These are phyloP conservation scores for Rubia peregrina DNA, from an alignment of 305 asterid species.

Conservation along the genomic window DNA sequence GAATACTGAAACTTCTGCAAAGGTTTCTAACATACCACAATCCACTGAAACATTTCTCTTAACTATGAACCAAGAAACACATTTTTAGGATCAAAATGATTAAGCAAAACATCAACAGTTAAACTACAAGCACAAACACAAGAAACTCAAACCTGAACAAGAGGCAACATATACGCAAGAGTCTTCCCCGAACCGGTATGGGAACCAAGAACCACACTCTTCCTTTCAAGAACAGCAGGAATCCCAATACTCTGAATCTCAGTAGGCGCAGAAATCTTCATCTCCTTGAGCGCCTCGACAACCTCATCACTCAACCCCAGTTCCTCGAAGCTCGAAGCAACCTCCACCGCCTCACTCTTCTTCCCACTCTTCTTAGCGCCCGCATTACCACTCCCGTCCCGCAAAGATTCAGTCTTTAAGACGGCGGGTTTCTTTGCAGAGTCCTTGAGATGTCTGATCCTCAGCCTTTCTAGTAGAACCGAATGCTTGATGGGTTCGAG, in stretches of 20 bases:
- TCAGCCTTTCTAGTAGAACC: constrained; percentile 65
- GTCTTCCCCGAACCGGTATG: constrained; percentile 99
- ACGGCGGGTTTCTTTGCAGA: constrained; percentile 28
- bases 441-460: constrained; percentile 82
- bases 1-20: background rate
- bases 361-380: constrained; percentile 39
- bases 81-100: background rate
- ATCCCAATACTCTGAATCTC: constrained; percentile 94
- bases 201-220: constrained; percentile 85
- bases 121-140: background rate
- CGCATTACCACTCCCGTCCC: constrained; percentile 32
- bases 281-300: constrained; percentile 65
- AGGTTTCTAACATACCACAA: background rate
- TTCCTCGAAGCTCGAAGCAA: constrained; percentile 59
- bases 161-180: constrained; percentile 89
- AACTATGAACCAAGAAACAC: background rate
- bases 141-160: constrained; percentile 62
- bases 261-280: constrained; percentile 74
- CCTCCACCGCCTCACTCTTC: constrained; percentile 37
- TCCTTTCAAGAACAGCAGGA: constrained; percentile 66
- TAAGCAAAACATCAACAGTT: background rate
- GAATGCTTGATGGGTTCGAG: constrained; percentile 70
- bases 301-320: constrained; percentile 76
- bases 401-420: constrained; percentile 10
- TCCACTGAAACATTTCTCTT: background rate